Evolutionary conservation across 1,284 basidiomycete species (phyloP).

Genomic region (Tylopilus orsonianus): DNA sequence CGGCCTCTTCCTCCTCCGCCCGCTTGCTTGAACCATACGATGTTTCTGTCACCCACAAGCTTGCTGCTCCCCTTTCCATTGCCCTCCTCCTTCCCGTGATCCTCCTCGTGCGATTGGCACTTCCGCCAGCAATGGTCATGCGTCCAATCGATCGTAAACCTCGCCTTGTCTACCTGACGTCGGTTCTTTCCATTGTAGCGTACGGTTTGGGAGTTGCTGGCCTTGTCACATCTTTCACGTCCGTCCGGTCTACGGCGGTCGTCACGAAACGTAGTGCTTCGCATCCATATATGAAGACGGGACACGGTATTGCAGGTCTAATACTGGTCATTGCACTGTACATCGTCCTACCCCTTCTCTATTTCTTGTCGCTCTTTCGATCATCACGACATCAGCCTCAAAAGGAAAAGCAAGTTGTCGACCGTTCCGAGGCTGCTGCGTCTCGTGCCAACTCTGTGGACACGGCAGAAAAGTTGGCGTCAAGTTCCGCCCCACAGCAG

Average conservation of each 20-base stretch:
- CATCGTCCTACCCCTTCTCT: conserved; percentile 48
- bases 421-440: conserved; percentile 23
- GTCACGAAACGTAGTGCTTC: conserved; percentile 37
- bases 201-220: conserved; percentile 64
- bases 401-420: conserved; percentile 25
- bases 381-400: conserved; percentile 11
- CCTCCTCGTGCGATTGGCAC: conserved; percentile 53
- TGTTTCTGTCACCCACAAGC: conserved; percentile 63
- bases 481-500: conserved; percentile 37
- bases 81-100: conserved; percentile 55
- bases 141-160: conserved; percentile 25
- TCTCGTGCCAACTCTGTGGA: conserved; percentile 43
- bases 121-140: conserved; percentile 38
- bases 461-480: conserved; percentile 48
- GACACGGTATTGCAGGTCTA: conserved; percentile 62
- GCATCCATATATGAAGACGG: conserved; percentile 48
- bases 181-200: conserved; percentile 45
- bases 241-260: conserved; percentile 36
- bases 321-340: conserved; percentile 63
- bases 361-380: conserved; percentile 35
- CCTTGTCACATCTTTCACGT: conserved; percentile 60
- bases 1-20: conserved; percentile 24
- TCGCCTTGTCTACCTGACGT: conserved; percentile 38
- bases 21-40: conserved; percentile 39
- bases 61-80: conserved; percentile 62